Conservation (phyloP, 2,329 filamentous ascomycete species). For the Scytalidium lignicola region DNA sequence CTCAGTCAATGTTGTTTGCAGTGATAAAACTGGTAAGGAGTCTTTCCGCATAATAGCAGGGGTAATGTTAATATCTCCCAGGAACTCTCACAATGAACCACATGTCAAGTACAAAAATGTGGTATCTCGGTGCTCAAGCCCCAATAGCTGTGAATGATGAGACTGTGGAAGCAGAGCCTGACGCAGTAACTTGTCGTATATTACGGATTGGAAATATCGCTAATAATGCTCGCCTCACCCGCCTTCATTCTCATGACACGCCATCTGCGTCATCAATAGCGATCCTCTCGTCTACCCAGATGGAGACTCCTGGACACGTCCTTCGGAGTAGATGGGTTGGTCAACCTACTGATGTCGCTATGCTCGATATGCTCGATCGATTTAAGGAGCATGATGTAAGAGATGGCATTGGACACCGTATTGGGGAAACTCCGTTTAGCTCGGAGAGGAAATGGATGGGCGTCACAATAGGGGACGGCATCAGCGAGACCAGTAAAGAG, state of each 20-base stretch:
- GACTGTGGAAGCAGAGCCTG: constrained; percentile 52
- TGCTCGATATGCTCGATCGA: constrained; percentile 85
- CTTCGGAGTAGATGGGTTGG: constrained; percentile 88
- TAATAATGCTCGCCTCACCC: constrained; percentile 83
- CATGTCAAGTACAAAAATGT: constrained; percentile 96
- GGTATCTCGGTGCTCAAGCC: constrained; percentile 72
- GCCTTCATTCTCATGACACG: constrained; percentile 62
- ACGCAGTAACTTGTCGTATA: constrained; percentile 72
- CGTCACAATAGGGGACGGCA: constrained; percentile 63
- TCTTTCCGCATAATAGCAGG: no score
- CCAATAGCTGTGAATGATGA: constrained; percentile 46
- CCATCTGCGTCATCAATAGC: constrained; percentile 69
- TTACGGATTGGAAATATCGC: constrained; percentile 92
- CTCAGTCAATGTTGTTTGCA: constrained; percentile 99
- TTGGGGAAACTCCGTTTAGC: constrained; percentile 88
- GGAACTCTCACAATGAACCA: constrained; percentile 95
- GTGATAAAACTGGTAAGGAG: constrained; percentile 79
- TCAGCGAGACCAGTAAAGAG: constrained; percentile 44
- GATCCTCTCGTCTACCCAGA: constrained; percentile 79
- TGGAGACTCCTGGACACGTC: constrained; percentile 53
- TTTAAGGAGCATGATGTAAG: constrained; percentile 91
- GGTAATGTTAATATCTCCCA: constrained; percentile 32
- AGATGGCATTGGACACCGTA: constrained; percentile 74
- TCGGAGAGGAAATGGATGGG: constrained; percentile 99
- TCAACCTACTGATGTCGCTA: constrained; percentile 95